phyloP scores from a whole-genome alignment of 495 filamentous ascomycete species.

The Podospora pseudopauciseta region DNA sequence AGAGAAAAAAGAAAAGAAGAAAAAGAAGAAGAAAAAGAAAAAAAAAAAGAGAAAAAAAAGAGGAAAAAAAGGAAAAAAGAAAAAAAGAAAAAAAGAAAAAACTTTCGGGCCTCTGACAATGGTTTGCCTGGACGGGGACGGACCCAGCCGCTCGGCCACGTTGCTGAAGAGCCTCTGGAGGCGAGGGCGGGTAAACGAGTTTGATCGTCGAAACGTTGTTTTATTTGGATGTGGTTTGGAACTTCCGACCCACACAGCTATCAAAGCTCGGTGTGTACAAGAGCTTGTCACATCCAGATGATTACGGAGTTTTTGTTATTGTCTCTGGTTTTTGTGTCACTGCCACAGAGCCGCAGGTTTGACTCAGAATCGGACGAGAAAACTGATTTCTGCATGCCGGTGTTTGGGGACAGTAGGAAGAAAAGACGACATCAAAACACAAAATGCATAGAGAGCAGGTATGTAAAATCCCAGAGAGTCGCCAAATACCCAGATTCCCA shows the following conservation, averaged over 20 bases:
- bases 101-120: not conserved
- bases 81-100: not conserved
- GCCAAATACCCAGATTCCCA: not conserved
- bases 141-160: not conserved
- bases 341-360: not conserved
- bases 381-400: not conserved
- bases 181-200: conserved; percentile 3
- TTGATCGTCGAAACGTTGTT: conserved; percentile 21
- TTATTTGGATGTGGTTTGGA: not conserved
- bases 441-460: not conserved
- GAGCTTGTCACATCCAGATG: not conserved
- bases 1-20: too few species aligned
- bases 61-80: not conserved
- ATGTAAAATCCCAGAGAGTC: not conserved
- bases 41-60: not conserved
- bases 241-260: not conserved
- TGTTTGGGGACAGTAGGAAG: not conserved
- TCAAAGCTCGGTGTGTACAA: not conserved
- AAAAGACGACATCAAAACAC: not conserved
- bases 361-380: not conserved
- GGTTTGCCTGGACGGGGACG: not conserved
- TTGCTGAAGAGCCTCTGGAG: not conserved
- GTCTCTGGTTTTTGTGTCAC: not conserved
- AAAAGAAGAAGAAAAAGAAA: too few species aligned
- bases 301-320: not conserved